Evolutionary conservation across 768 basidiomycete species (phyloP).

Genomic region (Termitomyces sp.): DNA sequence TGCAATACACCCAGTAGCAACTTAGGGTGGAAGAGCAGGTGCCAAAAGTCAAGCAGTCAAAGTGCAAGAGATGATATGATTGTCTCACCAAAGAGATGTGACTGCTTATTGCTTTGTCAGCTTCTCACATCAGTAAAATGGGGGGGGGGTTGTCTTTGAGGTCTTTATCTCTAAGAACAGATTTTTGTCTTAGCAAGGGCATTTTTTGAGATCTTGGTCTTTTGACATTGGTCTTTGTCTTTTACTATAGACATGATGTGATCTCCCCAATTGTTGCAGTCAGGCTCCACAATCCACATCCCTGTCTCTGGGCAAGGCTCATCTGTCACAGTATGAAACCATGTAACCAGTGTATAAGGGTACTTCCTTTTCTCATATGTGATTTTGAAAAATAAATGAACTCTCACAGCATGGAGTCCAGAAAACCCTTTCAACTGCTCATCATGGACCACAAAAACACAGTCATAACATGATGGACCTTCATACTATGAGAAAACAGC

Average conservation of each 20-base stretch:
- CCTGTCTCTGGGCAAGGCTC: slow-evolving; percentile 18
- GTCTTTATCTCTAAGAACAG: no score
- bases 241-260: slow-evolving; percentile 11
- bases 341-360: slow-evolving; percentile 23
- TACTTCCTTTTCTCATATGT: slow-evolving; percentile 10
- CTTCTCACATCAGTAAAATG: no score
- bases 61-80: no score
- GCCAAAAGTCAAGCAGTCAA: no score
- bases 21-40: no score
- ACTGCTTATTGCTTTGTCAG: no score
- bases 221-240: no score
- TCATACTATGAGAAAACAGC: neutral
- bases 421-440: neutral
- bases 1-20: no score
- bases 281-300: slow-evolving; percentile 22
- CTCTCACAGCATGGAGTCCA: slow-evolving; percentile 20
- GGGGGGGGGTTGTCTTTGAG: no score
- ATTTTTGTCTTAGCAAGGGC: no score
- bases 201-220: no score
- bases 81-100: no score
- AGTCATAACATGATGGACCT: neutral
- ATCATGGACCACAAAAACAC: neutral
- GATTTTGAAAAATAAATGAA: slow-evolving; percentile 21
- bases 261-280: slow-evolving; percentile 4
- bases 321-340: slow-evolving; percentile 14